Evolutionary conservation across 2,329 filamentous ascomycete genomes (phyloP).

Genomic region (Fusarium buxicola): DNA sequence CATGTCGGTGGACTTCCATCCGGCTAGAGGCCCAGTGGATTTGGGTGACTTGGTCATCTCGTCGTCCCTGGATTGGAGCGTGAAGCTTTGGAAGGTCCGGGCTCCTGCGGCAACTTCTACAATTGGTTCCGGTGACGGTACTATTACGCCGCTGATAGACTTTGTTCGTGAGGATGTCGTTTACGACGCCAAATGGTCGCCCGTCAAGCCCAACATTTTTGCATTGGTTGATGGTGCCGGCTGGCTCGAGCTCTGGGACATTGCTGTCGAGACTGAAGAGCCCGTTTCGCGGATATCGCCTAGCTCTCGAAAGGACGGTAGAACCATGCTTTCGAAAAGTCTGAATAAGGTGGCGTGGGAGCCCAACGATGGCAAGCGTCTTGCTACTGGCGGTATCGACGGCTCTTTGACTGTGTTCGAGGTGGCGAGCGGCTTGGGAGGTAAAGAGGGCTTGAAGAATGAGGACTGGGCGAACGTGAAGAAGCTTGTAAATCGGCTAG

Average conservation of each 20-base stretch:
- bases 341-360: conserved; percentile 98
- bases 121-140: conserved; percentile 61
- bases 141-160: conserved; percentile 82
- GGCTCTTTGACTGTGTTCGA: conserved; percentile 93
- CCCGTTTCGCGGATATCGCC: conserved; percentile 85
- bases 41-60: conserved; percentile 93
- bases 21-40: conserved; percentile 90
- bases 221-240: conserved; percentile 94
- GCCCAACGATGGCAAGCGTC: conserved; percentile 82
- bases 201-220: conserved; percentile 93
- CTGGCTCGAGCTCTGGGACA: conserved; percentile 93
- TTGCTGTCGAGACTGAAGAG: conserved; percentile 92
- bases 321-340: conserved; percentile 81
- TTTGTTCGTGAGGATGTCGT: conserved; percentile 96
- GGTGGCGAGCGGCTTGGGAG: conserved; percentile 83
- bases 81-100: conserved; percentile 95
- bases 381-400: conserved; percentile 93
- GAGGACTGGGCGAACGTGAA: conserved; percentile 97
- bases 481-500: conserved; percentile 83
- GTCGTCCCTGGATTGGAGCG: conserved; percentile 95
- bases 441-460: conserved; percentile 82
- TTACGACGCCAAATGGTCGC: conserved; percentile 96
- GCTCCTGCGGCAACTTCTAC: conserved; percentile 80
- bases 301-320: conserved; percentile 71
- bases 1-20: conserved; percentile 96